These are phyloP conservation scores for Nadsonia commutata DNA, from an alignment of 1,139 yeast genomes.

Conservation along the genomic window DNA sequence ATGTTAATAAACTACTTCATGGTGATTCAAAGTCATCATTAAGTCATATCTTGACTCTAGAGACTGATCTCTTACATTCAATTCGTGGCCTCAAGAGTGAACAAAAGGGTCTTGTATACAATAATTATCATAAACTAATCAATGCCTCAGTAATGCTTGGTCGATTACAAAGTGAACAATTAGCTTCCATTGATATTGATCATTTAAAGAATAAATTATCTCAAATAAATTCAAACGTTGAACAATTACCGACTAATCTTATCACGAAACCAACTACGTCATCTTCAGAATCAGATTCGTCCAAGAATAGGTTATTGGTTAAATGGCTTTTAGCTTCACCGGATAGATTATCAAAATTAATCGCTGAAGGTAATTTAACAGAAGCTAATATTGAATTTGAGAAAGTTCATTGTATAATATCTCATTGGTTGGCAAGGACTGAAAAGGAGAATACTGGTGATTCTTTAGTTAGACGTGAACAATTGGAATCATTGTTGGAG, in stretches of 20 bases:
- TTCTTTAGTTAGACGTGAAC: neutral
- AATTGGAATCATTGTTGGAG: neutral
- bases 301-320: neutral
- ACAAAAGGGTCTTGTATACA: conserved; percentile 30
- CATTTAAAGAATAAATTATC: neutral
- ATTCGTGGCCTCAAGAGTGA: conserved; percentile 26
- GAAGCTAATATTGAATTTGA: neutral
- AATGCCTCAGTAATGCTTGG: neutral
- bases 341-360: neutral
- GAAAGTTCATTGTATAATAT: neutral
- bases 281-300: neutral
- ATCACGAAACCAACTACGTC: neutral
- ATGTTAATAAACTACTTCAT: conserved; percentile 16
- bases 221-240: neutral
- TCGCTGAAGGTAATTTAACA: neutral
- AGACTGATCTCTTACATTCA: conserved; percentile 21
- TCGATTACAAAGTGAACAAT: neutral
- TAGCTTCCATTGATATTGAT: neutral
- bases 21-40: conserved; percentile 12
- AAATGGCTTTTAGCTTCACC: neutral
- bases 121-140: conserved; percentile 28
- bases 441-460: neutral
- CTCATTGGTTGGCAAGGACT: neutral
- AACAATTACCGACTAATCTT: neutral
- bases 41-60: conserved; percentile 18